Evolutionary conservation across 495 filamentous ascomycete species (phyloP).

Genomic region (Saxispiralis lemnorum): DNA sequence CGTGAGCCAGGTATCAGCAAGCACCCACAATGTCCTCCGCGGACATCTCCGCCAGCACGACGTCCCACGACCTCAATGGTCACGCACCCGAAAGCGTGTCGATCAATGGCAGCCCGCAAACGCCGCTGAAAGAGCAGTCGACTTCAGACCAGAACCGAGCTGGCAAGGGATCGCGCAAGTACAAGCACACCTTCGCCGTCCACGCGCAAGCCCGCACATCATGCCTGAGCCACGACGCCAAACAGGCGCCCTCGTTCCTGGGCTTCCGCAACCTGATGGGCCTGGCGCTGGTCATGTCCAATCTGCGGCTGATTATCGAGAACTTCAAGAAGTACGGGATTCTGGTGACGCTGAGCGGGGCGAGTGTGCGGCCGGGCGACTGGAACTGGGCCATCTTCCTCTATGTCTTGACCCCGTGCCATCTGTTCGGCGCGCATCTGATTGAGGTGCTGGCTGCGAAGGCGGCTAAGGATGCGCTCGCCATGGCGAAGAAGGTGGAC

Average conservation of each 20-base stretch:
- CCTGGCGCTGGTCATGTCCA: slow-evolving; percentile 77
- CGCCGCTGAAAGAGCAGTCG: background rate
- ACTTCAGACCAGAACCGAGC: background rate
- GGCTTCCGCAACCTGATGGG: slow-evolving; percentile 96
- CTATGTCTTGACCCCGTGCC: slow-evolving; percentile 71
- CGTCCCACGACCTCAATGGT: background rate
- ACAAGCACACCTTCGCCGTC: slow-evolving; percentile 74
- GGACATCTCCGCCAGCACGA: too few relatives aligned
- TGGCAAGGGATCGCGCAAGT: slow-evolving; percentile 32
- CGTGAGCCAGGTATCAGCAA: background rate
- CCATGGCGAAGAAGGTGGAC: slow-evolving; percentile 36
- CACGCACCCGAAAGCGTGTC: background rate
- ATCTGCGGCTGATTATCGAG: slow-evolving; percentile 82
- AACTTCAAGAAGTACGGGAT: slow-evolving; percentile 98
- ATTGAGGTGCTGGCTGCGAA: slow-evolving; percentile 67
- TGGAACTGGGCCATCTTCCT: slow-evolving; percentile 54
- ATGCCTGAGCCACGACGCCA: slow-evolving; percentile 67
- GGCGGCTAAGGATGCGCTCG: slow-evolving; percentile 44
- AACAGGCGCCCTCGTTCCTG: slow-evolving; percentile 59
- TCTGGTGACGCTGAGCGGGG: slow-evolving; percentile 76
- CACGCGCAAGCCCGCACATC: slow-evolving; percentile 57
- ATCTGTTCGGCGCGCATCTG: slow-evolving; percentile 73
- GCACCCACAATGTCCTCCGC: background rate
- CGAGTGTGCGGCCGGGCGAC: slow-evolving; percentile 70
- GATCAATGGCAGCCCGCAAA: slow-evolving; percentile 1